Base-by-base conservation (phyloP, 345 rosid genomes). In the Luvunga scandens region DNA sequence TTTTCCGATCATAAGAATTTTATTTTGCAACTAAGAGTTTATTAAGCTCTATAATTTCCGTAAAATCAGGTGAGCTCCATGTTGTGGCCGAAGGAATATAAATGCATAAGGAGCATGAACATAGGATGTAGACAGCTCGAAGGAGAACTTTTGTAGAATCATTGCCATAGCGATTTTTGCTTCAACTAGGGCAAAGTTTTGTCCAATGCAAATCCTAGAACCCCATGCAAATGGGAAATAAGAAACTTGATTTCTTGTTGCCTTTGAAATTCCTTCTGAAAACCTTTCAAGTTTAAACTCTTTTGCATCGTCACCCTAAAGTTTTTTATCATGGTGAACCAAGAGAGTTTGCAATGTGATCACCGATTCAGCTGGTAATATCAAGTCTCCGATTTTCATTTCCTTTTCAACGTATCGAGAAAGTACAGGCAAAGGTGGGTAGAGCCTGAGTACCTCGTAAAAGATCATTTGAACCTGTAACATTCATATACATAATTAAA, bases 61-160 rank as follows among this genome's bases (percentile, higher is more conserved):
- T 48, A 89, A 76, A 68, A 85, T 82, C 36, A 86, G 27, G 33
- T 81, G 89, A 63, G 88, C 86, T 67, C 92, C 91, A 73, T 80
- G 80, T 69, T 87, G 86, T 19, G 90, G 90, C 48, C 81, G 85
- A 38, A 89, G 79, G 24, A 88, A 80, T 38, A 81, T 7, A 33
- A 78, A 64, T 4, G 78, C 63, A 66, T 78, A 25, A 22, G 84
- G 84, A 70, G 83, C 73, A 71, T 79, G 81, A 62, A 73, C 64
- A 36, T 81, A 69, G 4, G 84, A 55, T 21, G 84, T 68, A 39
- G 87, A 81, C 9, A 77, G 60, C 74, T 84, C 79, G 19, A 79
- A 78, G 7, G 73, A 67, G 31, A 84, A 79, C 2, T 12, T 64
- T 16, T 65, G 72, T 2, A 84, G 53, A 31, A 79, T 70, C 74